phyloP scores from a whole-genome alignment of 2,329 filamentous ascomycete genomes.

The Scedosporium apiospermum region DNA sequence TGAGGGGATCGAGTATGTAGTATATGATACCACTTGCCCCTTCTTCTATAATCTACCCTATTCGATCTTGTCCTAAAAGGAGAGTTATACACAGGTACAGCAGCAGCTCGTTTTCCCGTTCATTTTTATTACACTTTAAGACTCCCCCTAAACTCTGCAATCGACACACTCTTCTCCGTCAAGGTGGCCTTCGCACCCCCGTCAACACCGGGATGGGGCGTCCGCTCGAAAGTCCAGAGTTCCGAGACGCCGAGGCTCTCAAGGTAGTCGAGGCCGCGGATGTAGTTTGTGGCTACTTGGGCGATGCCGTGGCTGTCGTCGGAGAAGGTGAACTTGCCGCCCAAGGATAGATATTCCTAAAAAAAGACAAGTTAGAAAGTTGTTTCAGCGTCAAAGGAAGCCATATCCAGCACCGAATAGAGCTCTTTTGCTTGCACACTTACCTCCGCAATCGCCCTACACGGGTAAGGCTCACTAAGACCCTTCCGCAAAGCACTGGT shows the following conservation, averaged over 20 bases:
- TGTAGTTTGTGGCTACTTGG: constrained; percentile 82
- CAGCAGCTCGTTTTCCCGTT: too few relatives aligned
- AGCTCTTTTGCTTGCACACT: constrained; percentile 25
- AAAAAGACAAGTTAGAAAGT: constrained; percentile 2
- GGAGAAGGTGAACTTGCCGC: constrained; percentile 79
- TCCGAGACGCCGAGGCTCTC: constrained; percentile 53
- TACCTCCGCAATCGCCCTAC: constrained; percentile 60
- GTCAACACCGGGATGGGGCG: constrained; percentile 14
- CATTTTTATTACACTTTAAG: constrained; percentile 9
- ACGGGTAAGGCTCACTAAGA: constrained; percentile 82
- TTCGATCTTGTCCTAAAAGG: too few relatives aligned
- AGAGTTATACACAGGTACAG: too few relatives aligned
- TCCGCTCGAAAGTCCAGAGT: constrained; percentile 47
- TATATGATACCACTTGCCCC: too few relatives aligned
- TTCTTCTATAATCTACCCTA: too few relatives aligned
- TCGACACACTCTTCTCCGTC: constrained; percentile 31
- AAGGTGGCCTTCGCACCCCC: constrained; percentile 24
- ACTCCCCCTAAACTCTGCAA: constrained; percentile 28
- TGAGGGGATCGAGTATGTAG: too few relatives aligned
- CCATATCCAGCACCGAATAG: constrained; percentile 15
- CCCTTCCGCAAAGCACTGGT: constrained; percentile 82
- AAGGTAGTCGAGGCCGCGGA: constrained; percentile 59
- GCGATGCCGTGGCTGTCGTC: constrained; percentile 89
- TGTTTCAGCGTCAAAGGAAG: neutral
- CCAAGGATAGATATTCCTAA: constrained; percentile 53